Evolutionary conservation across 179 eudicot species (phyloP).

Genomic region (Drosera spatulata): DNA sequence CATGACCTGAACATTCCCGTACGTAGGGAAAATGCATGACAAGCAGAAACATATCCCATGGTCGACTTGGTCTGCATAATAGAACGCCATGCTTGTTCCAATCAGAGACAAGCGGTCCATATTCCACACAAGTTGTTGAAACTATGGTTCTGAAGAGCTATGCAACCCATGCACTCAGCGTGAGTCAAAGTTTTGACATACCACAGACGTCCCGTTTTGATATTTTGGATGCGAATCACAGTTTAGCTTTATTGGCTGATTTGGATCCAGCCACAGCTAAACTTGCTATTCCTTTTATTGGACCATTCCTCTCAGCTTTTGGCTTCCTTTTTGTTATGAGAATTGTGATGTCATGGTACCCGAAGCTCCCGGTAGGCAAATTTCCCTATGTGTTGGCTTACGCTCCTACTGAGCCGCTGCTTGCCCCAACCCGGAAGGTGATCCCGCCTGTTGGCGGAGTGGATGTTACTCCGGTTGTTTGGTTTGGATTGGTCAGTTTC

Average conservation of each 20-base stretch:
- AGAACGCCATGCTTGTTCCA: slow-evolving; percentile 5
- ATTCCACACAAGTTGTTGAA: neutral
- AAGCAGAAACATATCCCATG: slow-evolving; percentile 6
- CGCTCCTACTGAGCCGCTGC: slow-evolving; percentile 87
- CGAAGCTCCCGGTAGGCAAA: slow-evolving; percentile 77
- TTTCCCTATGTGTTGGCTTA: slow-evolving; percentile 80
- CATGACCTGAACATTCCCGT: neutral
- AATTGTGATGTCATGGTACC: slow-evolving; percentile 98
- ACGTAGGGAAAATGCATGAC: slow-evolving; percentile 7
- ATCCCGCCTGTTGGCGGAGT: slow-evolving; percentile 89
- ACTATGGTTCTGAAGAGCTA: slow-evolving; percentile 1
- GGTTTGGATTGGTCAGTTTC: slow-evolving; percentile 90
- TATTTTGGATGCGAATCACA: slow-evolving; percentile 15
- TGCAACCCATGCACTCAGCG: neutral
- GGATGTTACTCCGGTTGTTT: slow-evolving; percentile 93
- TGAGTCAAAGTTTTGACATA: neutral
- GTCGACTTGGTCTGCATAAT: neutral
- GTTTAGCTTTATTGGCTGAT: slow-evolving; percentile 29
- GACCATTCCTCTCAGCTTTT: slow-evolving; percentile 80
- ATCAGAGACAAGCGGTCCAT: slow-evolving; percentile 6
- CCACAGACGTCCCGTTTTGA: slow-evolving; percentile 10
- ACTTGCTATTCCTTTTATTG: slow-evolving; percentile 44
- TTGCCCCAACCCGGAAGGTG: slow-evolving; percentile 62
- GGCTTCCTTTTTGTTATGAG: slow-evolving; percentile 68
- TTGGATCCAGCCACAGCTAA: slow-evolving; percentile 81